phyloP scores from a whole-genome alignment of 106 monocot genomes.

The Dioscorea alata region DNA sequence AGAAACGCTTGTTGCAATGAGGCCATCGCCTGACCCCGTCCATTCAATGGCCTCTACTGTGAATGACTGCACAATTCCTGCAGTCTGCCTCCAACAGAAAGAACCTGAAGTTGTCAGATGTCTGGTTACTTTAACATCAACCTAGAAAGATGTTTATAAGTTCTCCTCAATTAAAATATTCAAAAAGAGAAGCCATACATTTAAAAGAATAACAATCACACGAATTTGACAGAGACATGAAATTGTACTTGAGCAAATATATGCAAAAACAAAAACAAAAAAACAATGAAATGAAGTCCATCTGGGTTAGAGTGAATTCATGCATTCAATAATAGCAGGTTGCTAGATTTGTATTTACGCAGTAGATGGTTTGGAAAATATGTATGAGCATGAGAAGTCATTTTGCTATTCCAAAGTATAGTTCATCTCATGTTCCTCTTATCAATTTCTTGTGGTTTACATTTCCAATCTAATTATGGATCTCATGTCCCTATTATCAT shows the following conservation, averaged over 20 bases:
- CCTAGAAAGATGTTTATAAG: background rate
- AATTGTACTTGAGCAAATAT: background rate
- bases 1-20: conserved; percentile 54
- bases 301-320: too few relatives aligned
- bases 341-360: too few relatives aligned
- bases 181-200: background rate
- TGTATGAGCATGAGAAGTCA: too few relatives aligned
- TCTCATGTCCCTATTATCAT: too few relatives aligned
- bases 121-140: background rate
- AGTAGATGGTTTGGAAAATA: too few relatives aligned
- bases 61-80: conserved; percentile 45
- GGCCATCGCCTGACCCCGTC: conserved; percentile 83
- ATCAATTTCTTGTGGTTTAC: too few relatives aligned
- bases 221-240: background rate
- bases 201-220: background rate
- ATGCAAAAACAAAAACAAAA: background rate
- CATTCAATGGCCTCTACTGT: conserved; percentile 61
- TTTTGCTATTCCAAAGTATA: too few relatives aligned
- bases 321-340: too few relatives aligned
- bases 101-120: conserved; percentile 40
- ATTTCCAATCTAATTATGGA: too few relatives aligned
- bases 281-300: too few relatives aligned
- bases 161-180: background rate
- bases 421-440: too few relatives aligned
- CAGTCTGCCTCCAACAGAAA: conserved; percentile 63